Conservation (phyloP, 2,329 filamentous ascomycete genomes). For the Penicillium sp. region DNA sequence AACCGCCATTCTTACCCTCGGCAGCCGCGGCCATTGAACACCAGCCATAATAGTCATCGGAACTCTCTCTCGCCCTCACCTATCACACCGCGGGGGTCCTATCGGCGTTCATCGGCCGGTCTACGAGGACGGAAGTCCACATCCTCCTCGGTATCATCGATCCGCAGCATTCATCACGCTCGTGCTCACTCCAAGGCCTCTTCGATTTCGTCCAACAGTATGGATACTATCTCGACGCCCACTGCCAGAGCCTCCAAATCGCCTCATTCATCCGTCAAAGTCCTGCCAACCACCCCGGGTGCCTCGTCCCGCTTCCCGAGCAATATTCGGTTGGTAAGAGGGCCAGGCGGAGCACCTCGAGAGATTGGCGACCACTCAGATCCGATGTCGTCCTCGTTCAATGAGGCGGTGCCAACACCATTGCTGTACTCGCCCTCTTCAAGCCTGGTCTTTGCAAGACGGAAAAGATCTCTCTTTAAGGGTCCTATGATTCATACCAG, state of each 20-base stretch:
- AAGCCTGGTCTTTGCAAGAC: conserved; percentile 40
- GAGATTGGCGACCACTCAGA: conserved; percentile 22
- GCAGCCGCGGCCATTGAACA: conserved; percentile 30
- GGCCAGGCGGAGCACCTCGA: conserved; percentile 22
- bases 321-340: conserved; percentile 74
- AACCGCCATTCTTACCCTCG: conserved; percentile 37
- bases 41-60: conserved; percentile 40
- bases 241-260: conserved; percentile 60
- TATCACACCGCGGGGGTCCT: conserved; percentile 75
- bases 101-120: conserved; percentile 72
- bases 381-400: conserved; percentile 29
- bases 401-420: conserved; percentile 31
- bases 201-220: conserved; percentile 75
- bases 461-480: conserved; percentile 40
- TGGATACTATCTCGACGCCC: conserved; percentile 59
- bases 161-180: conserved; percentile 81
- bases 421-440: conserved; percentile 35
- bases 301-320: conserved; percentile 63
- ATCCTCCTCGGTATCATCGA: conserved; percentile 84
- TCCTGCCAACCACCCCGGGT: conserved; percentile 84
- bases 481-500: conserved; percentile 38
- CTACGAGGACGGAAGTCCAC: conserved; percentile 89
- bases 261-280: conserved; percentile 84
- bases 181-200: conserved; percentile 90
- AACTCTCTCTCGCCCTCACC: conserved; percentile 80